Base-by-base conservation (phyloP, 495 filamentous ascomycete species). In the Penicillium canescens region DNA sequence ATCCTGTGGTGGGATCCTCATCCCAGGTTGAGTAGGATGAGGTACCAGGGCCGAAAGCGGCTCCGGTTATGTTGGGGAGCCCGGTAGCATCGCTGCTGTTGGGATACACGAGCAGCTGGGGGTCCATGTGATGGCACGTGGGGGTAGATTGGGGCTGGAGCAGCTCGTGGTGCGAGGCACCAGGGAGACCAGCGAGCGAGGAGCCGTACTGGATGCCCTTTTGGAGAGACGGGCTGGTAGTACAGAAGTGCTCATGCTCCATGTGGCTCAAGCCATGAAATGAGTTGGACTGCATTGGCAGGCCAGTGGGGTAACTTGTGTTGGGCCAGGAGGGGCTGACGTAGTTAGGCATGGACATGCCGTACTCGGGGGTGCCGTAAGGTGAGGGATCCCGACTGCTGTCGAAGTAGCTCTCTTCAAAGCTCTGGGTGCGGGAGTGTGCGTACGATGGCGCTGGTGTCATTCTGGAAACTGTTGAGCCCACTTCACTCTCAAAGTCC, bases 231-330 rank as follows among this genome's bases (percentile, higher is more conserved):
- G 57, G 53, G 59, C 69, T 65, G 10, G 28, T 24, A 3, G 48
- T 39, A 44, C 57, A 53, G 60, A 69, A 60, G 31, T 63, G 58
- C 20, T 71, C 49, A 40, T 70, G 68, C 53, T 70, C 64, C 44
- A 69, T 34, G 49, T 65, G 14, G 60, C 37, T 6, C 50, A 59
- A 44, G 63, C 61, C 55, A 41, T 67, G 68, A 18, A 68, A 63
- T 37, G 52, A 44, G 39, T 50, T 61, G 37, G 64, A 46, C 82
- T 71, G 10, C 74, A 79, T 34, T 86, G 85, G 58, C 13, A 87
- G 85, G 69, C 88, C 91, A 36, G 77, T 67, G 8, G 86, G 83
- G 61, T 88, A 85, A 44, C 70, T 79, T 50, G 77, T 78, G 45
- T 73, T 61, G 10, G 41, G 20, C 61, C 72, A 71, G 14, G 57